Evolutionary conservation across 176 grass and related monocot species (phyloP), one percentile per base, ranked within the genome.

Genomic region (Bothriochloa decipiens): DNA sequence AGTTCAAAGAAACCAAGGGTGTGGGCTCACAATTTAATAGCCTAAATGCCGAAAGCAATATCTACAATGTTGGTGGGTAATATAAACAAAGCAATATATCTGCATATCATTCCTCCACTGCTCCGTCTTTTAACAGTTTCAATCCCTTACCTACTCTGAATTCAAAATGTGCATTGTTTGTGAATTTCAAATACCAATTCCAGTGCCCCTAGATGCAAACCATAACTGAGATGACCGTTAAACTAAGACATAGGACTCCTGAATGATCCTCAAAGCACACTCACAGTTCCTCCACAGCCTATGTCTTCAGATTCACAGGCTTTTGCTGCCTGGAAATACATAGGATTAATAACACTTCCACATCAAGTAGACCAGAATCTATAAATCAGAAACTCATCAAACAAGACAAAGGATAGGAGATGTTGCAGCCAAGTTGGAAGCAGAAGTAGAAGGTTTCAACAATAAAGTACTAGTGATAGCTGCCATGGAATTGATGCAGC

Each of bases 361-460:
- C 40, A 64, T 70, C 7, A 3, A 65, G 43, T 40, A 68, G 42
- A 74, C 5, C 28, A 37, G 18, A 79, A 72, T 40, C 18, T 78
- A 65, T 33, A 79, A 32, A 20, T 65, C 37, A 60, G 35, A 73
- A 80, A 65, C 14, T 15, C 39, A 79, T 8, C 53, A 27, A 71
- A 46, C 18, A 46, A 42, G 22, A 80, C 17, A 11, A 86, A 81
- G 28, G 14, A 45, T 61, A 5, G 20, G 49, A 68, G 47, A 20
- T 18, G 67, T 75, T 70, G 37, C 20, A 20, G 10, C 62, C 37
- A 76, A 28, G 39, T 47, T 61, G 27, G 79, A 82, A 41, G 78
- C 46, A 81, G 55, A 82, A 40, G 78, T 45, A 81, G 53, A 71
- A 72, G 67, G 43, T 86, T 28, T 20, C 3, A 72, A 62, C 5